Percentiles rank a stretch among this genome's conserved stretches.
phyloP scores from a whole-genome alignment of 768 basidiomycete genomes.

The Suillus subalutaceus region DNA sequence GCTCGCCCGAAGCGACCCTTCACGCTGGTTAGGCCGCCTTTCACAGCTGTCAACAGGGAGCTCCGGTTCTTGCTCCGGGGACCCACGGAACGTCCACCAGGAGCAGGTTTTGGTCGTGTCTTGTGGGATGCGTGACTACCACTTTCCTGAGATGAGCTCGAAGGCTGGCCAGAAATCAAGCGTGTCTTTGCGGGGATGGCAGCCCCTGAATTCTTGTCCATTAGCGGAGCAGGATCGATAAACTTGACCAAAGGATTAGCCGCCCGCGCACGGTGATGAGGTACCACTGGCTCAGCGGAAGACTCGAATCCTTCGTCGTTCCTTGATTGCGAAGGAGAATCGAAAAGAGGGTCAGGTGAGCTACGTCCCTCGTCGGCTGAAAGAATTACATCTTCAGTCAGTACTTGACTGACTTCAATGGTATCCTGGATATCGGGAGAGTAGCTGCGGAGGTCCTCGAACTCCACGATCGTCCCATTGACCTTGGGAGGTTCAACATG shows the following conservation, averaged over 20 bases:
- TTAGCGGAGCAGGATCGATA: slow-evolving; percentile 40
- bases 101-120: slow-evolving; percentile 44
- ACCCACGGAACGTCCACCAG: slow-evolving; percentile 52
- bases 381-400: neutral
- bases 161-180: slow-evolving; percentile 31
- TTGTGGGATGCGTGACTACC: slow-evolving; percentile 14
- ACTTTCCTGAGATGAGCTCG: slow-evolving; percentile 14
- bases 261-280: slow-evolving; percentile 48
- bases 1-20: slow-evolving; percentile 43
- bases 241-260: slow-evolving; percentile 59
- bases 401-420: slow-evolving; percentile 34
- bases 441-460: slow-evolving; percentile 27
- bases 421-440: slow-evolving; percentile 21
- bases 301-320: slow-evolving; percentile 15
- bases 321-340: slow-evolving; percentile 22
- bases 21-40: slow-evolving; percentile 53
- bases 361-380: neutral
- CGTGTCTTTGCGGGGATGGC: slow-evolving; percentile 56
- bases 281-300: slow-evolving; percentile 17
- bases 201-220: slow-evolving; percentile 32
- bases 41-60: slow-evolving; percentile 56
- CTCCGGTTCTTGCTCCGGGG: slow-evolving; percentile 44
- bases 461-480: slow-evolving; percentile 17
- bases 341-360: slow-evolving; percentile 32
- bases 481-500: neutral